Evolutionary conservation across 352 stramenopile genomes (phyloP), one percentile per base, ranked within the genome.

Genomic region (Hyaloperonospora arabidopsidis): DNA sequence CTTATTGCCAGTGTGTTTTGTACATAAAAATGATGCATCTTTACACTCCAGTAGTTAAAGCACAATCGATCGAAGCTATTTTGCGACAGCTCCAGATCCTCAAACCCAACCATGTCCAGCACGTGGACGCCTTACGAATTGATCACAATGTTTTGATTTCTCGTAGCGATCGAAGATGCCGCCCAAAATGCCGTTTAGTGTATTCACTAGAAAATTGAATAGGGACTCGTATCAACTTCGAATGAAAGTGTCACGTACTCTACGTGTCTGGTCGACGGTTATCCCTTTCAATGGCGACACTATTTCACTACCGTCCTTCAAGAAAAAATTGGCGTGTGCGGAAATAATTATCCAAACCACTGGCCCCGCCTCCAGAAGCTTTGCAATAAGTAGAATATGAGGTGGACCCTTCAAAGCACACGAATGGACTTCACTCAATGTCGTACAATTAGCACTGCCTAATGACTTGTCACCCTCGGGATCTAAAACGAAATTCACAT

Each of bases 291-390:
- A 63, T 3, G 82, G 88, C 17, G 82, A 90, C 8, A 87, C 66
- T 1, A 75, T 86, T 64, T 87, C 87, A 32, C 65, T 69, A 2
- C 66, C 69, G 50, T 89, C 79, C 35, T 87, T 87, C 0, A 73
- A 84, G 53, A n/a, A 87, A 87, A 51, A 87, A 89, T 40, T 87
- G 76, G 4, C 82, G 77, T 6, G 82, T 93, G 1, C 82, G 78
- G 54, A 93, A 93, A 55, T 90, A 93, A 52, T 93, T 89, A 54
- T 93, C 82, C 22, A 93, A 57, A 90, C 82, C 1, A 88, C 76
- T 12, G 82, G 79, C 25, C 89, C 78, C 2, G 90, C 77, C 36
- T 90, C 82, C 1, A 93, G 60, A 0, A 93, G 52, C 14, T 80
- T 84, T 0, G 82, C 76, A 6, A 78, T 79, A 0, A 86, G 55